Evolutionary conservation across 345 rosid genomes (phyloP), one percentile per base, ranked within the genome.

Genomic region (Ceriops zippeliana): DNA sequence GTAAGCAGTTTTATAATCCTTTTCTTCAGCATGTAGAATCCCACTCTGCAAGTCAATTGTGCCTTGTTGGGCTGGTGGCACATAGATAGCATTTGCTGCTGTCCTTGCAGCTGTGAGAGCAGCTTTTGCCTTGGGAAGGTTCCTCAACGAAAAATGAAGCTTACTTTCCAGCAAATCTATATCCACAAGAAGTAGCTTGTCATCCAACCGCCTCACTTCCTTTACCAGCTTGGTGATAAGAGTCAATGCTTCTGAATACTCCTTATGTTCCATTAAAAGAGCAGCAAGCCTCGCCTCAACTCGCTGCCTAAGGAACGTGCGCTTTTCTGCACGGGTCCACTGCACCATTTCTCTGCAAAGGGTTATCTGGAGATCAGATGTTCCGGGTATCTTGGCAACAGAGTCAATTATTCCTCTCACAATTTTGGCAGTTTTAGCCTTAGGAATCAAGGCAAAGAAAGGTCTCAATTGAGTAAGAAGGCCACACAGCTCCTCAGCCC

Each of bases 31-130:
- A 72, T 91, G 99, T 71, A 95, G 97, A 64, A 95, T 91, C 53
- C 99, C 99, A 38, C 97, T 95, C 84, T 91, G 99, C 77, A 88
- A 81, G 81, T 95, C 99, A 35, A 95, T 91, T 19, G 92, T 91
- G 7, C 97, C 99, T 74, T 89, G 99, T 56, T 95, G 97, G 8
- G 93, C 95, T 0, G 97, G 96, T 1, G 97, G 97, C 58, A 95
- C 96, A 62, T 91, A 95, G 42, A 91, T 91, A 6, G 99, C 97
- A 70, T 91, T 91, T 22, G 97, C 99, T 30, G 97, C 98, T 28
- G 98, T 93, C 75, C 98, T 85, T 10, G 98, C 97, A 8, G 97
- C 97, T 0, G 98, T 93, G 16, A 93, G 88, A 19, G 99, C 95
- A 75, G 99, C 99, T 78, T 95, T 95, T 22, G 97, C 96, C 76